Evolutionary conservation across 2,329 filamentous ascomycete species (phyloP), one percentile per base, ranked within the genome.

Genomic region (Cladorrhinum sp.): DNA sequence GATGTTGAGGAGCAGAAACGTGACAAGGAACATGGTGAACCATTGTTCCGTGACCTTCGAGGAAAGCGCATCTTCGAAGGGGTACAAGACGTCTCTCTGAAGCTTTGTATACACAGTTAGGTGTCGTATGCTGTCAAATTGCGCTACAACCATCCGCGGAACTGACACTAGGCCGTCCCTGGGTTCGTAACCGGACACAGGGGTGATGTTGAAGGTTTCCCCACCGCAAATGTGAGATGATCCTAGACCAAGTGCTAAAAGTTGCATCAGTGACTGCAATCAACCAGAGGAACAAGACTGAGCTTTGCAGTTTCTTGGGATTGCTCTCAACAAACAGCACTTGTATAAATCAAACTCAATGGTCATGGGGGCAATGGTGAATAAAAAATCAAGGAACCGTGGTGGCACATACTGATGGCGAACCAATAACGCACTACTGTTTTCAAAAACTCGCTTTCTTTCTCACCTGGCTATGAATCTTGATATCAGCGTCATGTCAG

Each of bases 371-470:
- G n/a, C n/a, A n/a, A 59, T 36, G 22, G 23, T 8, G 20, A 9
- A n/a, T 50, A 18, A 10, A 23, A 25, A 18, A 7, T 6, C 41
- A 18, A 22, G 41, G 3, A 45, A n/a, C 16, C 20, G 10, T 38
- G 22, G 23, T 1, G n/a, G 1, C 1, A 73, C 80, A 67, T 66
- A 83, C 81, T 72, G 10, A 76, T 76, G 2, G 76, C 77, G 64
- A 81, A 79, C 77, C 79, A 80, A 1, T 83, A 64, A 5, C 69
- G 67, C 22, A 82, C 77, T 2, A 79, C 71, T 9, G 75, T 74
- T 1, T 62, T 59, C n/a, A 83, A 59, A 3, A 82, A 73, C 1
- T 65, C 57, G 25, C 71, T 69, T 36, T 78, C 63, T 0, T 70
- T 59, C 58, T 73, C 50, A 0, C 62, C 65, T 12, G n/a, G 16